These are phyloP conservation scores for Tulasnella sp. DNA, from an alignment of 768 basidiomycete species.

Conservation along the genomic window DNA sequence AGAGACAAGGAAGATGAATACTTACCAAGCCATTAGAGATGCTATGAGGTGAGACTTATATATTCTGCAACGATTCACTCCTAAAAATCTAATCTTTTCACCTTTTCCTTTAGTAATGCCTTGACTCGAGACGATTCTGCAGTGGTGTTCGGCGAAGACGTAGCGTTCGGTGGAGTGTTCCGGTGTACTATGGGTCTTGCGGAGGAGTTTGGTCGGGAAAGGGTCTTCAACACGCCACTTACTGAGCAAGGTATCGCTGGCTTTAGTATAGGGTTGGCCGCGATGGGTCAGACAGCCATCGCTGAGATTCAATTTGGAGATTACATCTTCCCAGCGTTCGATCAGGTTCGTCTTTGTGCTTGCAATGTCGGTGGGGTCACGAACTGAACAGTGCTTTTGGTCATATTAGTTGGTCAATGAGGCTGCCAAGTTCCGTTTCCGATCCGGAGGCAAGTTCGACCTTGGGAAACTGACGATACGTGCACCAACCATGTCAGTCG, in stretches of 20 bases:
- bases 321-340: slow-evolving; percentile 90
- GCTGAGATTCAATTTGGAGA: slow-evolving; percentile 83
- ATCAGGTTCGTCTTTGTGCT: slow-evolving; percentile 49
- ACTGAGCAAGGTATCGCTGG: slow-evolving; percentile 92
- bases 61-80: too few species aligned
- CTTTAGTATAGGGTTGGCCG: slow-evolving; percentile 82
- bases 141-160: slow-evolving; percentile 78
- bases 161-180: slow-evolving; percentile 91
- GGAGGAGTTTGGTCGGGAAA: slow-evolving; percentile 89
- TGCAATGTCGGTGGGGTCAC: neutral
- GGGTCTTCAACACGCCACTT: slow-evolving; percentile 91
- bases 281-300: slow-evolving; percentile 90
- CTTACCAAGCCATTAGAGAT: slow-evolving; percentile 86
- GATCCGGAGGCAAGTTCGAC: slow-evolving; percentile 73
- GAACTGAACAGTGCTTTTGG: neutral
- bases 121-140: slow-evolving; percentile 76
- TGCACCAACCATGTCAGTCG: slow-evolving; percentile 62
- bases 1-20: slow-evolving; percentile 90
- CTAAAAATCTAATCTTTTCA: too few species aligned
- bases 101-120: slow-evolving; percentile 45
- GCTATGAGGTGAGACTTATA: slow-evolving; percentile 56
- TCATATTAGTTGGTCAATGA: slow-evolving; percentile 71
- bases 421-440: slow-evolving; percentile 86
- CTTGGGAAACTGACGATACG: slow-evolving; percentile 36
- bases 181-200: slow-evolving; percentile 88